phyloP scores from a whole-genome alignment of 2,329 filamentous ascomycete genomes.

The Arthroderma sp. region DNA sequence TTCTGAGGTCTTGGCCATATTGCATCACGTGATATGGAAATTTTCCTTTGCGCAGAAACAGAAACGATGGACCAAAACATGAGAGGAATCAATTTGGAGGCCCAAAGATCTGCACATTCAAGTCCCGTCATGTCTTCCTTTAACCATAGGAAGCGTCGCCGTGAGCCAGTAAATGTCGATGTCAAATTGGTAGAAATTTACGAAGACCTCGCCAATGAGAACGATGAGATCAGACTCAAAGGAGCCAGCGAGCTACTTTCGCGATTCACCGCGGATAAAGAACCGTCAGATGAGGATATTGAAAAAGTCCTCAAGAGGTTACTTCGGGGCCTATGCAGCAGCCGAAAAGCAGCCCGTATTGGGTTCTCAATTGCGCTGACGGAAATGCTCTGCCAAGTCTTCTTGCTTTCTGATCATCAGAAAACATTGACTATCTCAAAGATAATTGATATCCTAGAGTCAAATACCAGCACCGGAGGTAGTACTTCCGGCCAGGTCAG shows the following conservation, averaged over 20 bases:
- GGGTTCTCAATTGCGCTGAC: constrained; percentile 84
- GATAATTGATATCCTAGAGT: constrained; percentile 39
- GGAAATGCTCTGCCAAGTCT: constrained; percentile 62
- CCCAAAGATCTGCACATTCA: too few species aligned
- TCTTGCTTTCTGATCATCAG: constrained; percentile 27
- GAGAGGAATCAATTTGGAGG: too few species aligned
- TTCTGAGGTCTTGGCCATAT: too few species aligned
- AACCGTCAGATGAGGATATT: constrained; percentile 28
- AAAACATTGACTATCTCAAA: constrained; percentile 26
- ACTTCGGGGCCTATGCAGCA: constrained; percentile 78
- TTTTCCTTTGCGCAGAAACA: too few species aligned
- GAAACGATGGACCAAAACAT: too few species aligned
- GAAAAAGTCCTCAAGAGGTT: constrained; percentile 44
- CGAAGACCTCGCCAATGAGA: constrained; percentile 35
- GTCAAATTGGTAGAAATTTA: constrained; percentile 36
- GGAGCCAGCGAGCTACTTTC: constrained; percentile 32
- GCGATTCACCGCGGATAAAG: constrained; percentile 30
- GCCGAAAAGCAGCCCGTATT: constrained; percentile 72
- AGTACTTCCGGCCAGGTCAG: constrained; percentile 41
- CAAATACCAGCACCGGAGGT: constrained; percentile 38
- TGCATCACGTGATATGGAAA: too few species aligned
- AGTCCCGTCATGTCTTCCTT: not conserved
- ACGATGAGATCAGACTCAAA: constrained; percentile 33
- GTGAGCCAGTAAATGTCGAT: constrained; percentile 30
- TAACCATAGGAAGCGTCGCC: constrained; percentile 23